These are phyloP conservation scores for Fragilaria crotonensis DNA, from an alignment of 108 stramenopile genomes.

Conservation along the genomic window DNA sequence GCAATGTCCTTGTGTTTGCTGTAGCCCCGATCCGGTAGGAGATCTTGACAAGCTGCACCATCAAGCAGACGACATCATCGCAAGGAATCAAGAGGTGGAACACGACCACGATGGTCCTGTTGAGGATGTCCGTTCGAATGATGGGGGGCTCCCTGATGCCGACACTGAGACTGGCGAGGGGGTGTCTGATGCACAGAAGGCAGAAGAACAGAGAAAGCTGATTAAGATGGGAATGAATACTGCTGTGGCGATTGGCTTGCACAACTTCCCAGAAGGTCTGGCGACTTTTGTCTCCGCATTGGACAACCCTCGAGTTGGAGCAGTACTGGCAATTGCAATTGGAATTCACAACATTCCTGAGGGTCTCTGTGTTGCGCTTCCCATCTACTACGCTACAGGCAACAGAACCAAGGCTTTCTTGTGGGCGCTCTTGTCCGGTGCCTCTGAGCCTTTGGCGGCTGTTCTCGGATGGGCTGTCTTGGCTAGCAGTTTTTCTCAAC, in stretches of 20 bases:
- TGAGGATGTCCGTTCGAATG: background rate
- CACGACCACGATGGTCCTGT: background rate
- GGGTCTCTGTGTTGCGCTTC: constrained; percentile 85
- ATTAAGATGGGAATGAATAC: constrained; percentile 60
- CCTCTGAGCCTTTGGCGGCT: constrained; percentile 76
- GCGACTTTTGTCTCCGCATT: constrained; percentile 78
- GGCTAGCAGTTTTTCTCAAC: constrained; percentile 37
- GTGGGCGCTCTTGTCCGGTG: constrained; percentile 63
- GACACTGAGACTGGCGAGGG: background rate
- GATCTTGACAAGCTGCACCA: constrained; percentile 23
- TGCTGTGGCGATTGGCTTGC: constrained; percentile 73
- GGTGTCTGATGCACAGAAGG: background rate
- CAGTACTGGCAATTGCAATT: constrained; percentile 53
- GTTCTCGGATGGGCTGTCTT: constrained; percentile 70
- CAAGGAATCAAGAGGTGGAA: background rate
- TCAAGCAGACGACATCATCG: constrained; percentile 17
- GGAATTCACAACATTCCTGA: constrained; percentile 88
- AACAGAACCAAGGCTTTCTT: constrained; percentile 69
- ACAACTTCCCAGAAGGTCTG: constrained; percentile 90
- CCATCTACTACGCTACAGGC: constrained; percentile 89
- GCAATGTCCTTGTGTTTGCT: constrained; percentile 11
- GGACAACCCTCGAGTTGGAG: constrained; percentile 62
- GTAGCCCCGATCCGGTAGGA: constrained; percentile 28
- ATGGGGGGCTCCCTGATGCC: background rate
- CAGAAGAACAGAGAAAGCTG: constrained; percentile 32